phyloP scores from a whole-genome alignment of 331 rosid genomes.

The Quercus tomentella region DNA sequence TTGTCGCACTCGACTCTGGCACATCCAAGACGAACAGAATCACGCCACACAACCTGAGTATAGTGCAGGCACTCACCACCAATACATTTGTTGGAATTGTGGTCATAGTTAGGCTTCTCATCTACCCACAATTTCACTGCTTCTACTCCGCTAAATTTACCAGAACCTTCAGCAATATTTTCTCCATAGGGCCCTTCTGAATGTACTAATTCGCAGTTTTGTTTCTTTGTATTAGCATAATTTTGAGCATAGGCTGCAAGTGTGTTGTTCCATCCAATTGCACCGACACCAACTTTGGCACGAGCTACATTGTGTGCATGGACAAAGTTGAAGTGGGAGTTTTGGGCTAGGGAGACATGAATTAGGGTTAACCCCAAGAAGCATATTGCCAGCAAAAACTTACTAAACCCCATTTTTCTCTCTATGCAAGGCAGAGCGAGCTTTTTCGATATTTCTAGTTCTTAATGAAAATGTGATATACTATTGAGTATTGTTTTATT shows the following conservation, averaged over 20 bases:
- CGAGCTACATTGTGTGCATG: not conserved
- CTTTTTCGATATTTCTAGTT: not conserved
- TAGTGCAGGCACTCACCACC: conserved; percentile 25
- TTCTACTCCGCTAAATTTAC: not conserved
- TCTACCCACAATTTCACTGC: conserved; percentile 23
- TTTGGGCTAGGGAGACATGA: not conserved
- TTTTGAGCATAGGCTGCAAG: conserved; percentile 4
- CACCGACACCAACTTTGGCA: not conserved
- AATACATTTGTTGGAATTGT: conserved; percentile 2
- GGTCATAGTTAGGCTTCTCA: conserved; percentile 13
- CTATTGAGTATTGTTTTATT: too few species aligned
- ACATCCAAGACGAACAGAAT: conserved; percentile 18
- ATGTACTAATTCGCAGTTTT: conserved; percentile 9
- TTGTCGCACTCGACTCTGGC: conserved; percentile 29
- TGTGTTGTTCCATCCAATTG: not conserved
- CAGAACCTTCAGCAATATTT: not conserved
- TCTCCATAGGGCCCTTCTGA: conserved; percentile 14
- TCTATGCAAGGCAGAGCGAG: not conserved
- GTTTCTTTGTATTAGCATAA: not conserved
- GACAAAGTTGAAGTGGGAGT: conserved; percentile 1
- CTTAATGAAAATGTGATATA: not conserved
- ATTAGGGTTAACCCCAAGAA: not conserved
- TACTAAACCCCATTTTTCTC: conserved; percentile 1
- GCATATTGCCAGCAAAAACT: not conserved
- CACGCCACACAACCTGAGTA: conserved; percentile 19